Conservation (phyloP, 2,329 filamentous ascomycete genomes). For the Colletotrichum sp. region DNA sequence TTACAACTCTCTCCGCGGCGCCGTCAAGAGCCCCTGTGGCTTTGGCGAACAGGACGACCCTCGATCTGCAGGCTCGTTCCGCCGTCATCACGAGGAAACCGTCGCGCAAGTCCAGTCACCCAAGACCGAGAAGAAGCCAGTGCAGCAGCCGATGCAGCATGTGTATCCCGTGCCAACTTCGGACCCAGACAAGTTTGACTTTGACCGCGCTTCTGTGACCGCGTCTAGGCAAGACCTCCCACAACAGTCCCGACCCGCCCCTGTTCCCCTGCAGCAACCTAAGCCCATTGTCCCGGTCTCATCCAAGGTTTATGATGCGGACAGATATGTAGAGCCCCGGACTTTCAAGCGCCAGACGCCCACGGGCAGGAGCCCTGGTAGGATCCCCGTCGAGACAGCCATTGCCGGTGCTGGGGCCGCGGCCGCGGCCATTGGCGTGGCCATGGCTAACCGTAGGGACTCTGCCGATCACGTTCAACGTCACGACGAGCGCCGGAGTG, state of each 20-base stretch:
- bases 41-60: conserved; percentile 43
- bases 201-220: conserved; percentile 52
- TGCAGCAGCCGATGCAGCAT: conserved; percentile 64
- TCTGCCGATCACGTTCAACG: conserved; percentile 31
- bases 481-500: conserved; percentile 6
- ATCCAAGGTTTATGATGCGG: conserved; percentile 67
- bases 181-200: conserved; percentile 69
- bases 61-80: conserved; percentile 31
- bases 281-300: conserved; percentile 79
- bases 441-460: conserved; percentile 39
- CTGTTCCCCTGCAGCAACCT: conserved; percentile 82
- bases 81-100: conserved; percentile 40
- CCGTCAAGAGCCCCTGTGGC: conserved; percentile 60
- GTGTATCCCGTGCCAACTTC: conserved; percentile 71
- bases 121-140: conserved; percentile 33
- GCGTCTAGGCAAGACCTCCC: conserved; percentile 45
- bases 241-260: conserved; percentile 54
- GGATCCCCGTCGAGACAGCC: conserved; percentile 47
- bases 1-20: conserved; percentile 63
- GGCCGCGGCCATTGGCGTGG: conserved; percentile 54
- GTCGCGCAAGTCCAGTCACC: conserved; percentile 38
- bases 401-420: conserved; percentile 52
- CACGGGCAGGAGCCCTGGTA: conserved; percentile 44
- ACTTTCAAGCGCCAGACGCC: conserved; percentile 36
- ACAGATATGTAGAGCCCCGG: conserved; percentile 41